Evolutionary conservation across 768 basidiomycete genomes (phyloP), one percentile per base, ranked within the genome.

Genomic region (Rhodocollybia butyracea): DNA sequence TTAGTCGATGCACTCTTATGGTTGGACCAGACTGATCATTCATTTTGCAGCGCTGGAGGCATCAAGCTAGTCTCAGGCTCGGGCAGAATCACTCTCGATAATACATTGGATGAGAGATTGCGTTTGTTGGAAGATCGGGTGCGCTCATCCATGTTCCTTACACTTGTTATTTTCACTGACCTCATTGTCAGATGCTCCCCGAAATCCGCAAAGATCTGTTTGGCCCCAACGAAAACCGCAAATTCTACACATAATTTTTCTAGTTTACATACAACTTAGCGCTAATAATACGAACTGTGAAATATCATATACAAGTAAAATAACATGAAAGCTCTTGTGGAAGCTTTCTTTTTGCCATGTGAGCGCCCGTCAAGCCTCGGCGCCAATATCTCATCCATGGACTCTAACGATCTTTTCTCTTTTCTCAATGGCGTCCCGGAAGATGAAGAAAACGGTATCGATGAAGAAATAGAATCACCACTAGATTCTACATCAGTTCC

Each of bases 81-180:
- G 10, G 78, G 80, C 31, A 83, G 92, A 50, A 98, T 98, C 68
- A 88, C 84, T 21, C 79, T 99, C 22, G 91, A 98, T 71, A 98
- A 99, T 67, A 94, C 95, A 2, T 76, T 99, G 48, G 95, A 96
- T 62, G 94, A 98, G 70, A 81, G 96, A 45, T 71, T 99, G 65
- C 80, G 86, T 60, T 70, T 98, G 60, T 74, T 99, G 38, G 94
- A 98, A 72, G 92, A 97, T 66, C 81, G 89, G 73, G 94, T 92
- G 59, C 59, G 85, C 71, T n/a, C 6, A 10, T 47, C 10, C n/a
- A 8, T 50, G 13, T 24, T 38, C 21, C 0, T 39, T 40, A 24
- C 27, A 27, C n/a, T 21, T n/a, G 5, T 30, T 40, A 4, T 26
- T n/a, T 13, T 11, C 51, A 17, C 6, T 34, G 30, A 30, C 29